phyloP scores from a whole-genome alignment of 176 grass and related monocot genomes.

The Elaeis guineensis region DNA sequence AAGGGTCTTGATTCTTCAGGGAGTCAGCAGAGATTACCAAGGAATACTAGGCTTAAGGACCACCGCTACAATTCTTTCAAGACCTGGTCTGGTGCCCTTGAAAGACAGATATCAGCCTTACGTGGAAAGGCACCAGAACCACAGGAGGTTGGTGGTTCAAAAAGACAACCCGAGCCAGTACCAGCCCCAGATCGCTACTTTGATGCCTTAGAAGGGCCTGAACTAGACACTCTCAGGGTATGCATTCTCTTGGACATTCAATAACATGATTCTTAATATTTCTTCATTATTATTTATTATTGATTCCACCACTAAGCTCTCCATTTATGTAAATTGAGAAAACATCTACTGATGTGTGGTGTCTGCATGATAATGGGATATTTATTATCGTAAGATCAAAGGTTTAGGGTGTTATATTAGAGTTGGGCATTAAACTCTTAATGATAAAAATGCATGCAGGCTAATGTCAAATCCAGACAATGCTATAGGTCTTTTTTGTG shows the following conservation, averaged over 20 bases:
- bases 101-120: conserved; percentile 62
- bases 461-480: too few relatives aligned
- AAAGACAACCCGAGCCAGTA: not conserved
- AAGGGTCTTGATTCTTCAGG: conserved; percentile 6
- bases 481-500: too few relatives aligned
- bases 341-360: too few relatives aligned
- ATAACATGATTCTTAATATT: not conserved
- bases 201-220: conserved; percentile 21
- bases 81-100: conserved; percentile 81
- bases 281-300: not conserved
- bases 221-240: conserved; percentile 17
- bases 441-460: too few relatives aligned
- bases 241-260: not conserved
- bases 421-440: too few relatives aligned
- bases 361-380: too few relatives aligned
- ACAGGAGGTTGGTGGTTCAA: conserved; percentile 9
- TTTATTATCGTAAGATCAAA: too few relatives aligned
- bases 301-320: not conserved
- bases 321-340: not conserved
- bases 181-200: conserved; percentile 8
- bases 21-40: conserved; percentile 1
- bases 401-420: too few relatives aligned
- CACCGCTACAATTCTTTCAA: conserved; percentile 75
- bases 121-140: conserved; percentile 25
- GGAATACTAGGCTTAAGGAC: conserved; percentile 30